Evolutionary conservation across 305 asterid genomes (phyloP).

Genomic region (Ilex paraguariensis): DNA sequence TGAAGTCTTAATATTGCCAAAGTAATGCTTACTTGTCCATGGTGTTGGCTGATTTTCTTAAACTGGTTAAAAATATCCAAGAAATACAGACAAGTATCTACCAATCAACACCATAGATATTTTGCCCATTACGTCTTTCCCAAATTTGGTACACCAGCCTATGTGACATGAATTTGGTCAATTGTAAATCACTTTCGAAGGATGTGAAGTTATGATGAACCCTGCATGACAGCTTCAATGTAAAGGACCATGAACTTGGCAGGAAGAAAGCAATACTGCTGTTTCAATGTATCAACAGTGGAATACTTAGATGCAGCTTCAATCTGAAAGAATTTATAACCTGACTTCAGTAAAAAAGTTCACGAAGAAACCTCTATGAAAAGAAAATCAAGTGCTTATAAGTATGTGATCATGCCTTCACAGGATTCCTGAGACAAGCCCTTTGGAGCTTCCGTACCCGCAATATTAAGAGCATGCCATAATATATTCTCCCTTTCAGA

Average conservation of each 20-base stretch:
- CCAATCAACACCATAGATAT: too few relatives aligned
- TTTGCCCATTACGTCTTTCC: too few relatives aligned
- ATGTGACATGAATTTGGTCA: too few relatives aligned
- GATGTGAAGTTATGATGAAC: too few relatives aligned
- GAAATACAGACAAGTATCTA: too few relatives aligned
- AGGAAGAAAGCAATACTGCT: conserved; percentile 73
- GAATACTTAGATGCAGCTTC: conserved; percentile 87
- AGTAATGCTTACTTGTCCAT: too few relatives aligned
- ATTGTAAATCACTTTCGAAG: too few relatives aligned
- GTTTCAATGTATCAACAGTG: conserved; percentile 86
- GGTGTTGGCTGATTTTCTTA: too few relatives aligned
- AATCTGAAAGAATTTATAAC: conserved; percentile 40
- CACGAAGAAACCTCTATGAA: not conserved
- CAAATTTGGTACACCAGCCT: too few relatives aligned
- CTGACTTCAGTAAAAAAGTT: conserved; percentile 2
- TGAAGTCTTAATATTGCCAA: too few relatives aligned
- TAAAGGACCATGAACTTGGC: conserved; percentile 68
- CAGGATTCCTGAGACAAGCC: conserved; percentile 87
- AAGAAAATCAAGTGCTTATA: not conserved
- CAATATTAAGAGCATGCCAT: conserved; percentile 11
- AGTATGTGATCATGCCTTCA: conserved; percentile 46
- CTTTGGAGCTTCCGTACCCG: conserved; percentile 92
- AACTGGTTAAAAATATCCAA: too few relatives aligned
- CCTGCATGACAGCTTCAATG: not conserved
- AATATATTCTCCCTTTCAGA: not conserved